A percentile compares a stretch with the other conserved stretches of the same genome.
Conservation (phyloP, 2,329 filamentous ascomycete species). For the Paecilomyces variotii region DNA sequence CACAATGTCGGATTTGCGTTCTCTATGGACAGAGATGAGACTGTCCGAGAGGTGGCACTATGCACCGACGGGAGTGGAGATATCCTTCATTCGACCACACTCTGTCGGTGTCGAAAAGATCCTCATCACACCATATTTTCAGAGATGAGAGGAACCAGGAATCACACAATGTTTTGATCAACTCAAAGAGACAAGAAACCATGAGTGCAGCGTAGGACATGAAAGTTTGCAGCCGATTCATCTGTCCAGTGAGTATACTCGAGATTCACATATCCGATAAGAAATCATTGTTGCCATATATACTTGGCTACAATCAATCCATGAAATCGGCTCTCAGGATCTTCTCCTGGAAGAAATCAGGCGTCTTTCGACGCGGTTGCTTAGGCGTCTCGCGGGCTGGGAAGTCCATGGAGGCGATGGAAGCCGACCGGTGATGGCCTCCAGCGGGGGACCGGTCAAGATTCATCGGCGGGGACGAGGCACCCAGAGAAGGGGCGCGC, state of each 20-base stretch:
- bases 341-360: slow-evolving; percentile 91
- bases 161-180: neutral
- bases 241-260: neutral
- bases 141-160: neutral
- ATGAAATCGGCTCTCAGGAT: slow-evolving; percentile 98
- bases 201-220: neutral
- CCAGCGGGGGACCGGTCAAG: slow-evolving; percentile 36
- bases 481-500: slow-evolving; percentile 51
- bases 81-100: neutral
- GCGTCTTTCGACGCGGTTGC: slow-evolving; percentile 55
- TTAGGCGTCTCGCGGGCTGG: slow-evolving; percentile 40
- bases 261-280: neutral
- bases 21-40: neutral
- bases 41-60: neutral
- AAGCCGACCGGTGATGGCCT: slow-evolving; percentile 35
- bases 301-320: slow-evolving; percentile 53
- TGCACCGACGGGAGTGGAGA: neutral
- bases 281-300: neutral
- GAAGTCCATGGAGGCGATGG: slow-evolving; percentile 48
- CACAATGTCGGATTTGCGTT: neutral
- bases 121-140: neutral
- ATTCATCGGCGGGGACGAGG: slow-evolving; percentile 19
- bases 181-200: neutral
- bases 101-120: neutral
- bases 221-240: neutral